Conservation (phyloP, 2,329 filamentous ascomycete genomes). For the Hortaea werneckii region DNA sequence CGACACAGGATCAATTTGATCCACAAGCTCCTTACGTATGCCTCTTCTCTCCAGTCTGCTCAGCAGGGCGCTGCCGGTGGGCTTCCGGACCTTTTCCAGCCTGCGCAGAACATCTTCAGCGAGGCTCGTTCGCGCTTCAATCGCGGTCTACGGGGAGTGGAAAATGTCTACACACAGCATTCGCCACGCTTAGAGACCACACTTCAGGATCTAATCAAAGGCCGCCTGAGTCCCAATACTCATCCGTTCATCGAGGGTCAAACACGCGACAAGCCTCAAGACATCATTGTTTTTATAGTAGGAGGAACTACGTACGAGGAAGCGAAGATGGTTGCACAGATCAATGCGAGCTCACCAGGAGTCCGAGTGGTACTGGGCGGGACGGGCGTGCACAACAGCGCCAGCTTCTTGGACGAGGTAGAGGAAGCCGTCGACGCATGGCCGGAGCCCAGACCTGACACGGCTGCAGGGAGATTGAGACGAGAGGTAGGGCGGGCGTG, state of each 20-base stretch:
- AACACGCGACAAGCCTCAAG: conserved; percentile 90
- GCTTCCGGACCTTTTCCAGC: conserved; percentile 86
- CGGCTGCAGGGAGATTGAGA: conserved; percentile 51
- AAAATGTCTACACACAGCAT: conserved; percentile 98
- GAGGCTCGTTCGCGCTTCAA: conserved; percentile 82
- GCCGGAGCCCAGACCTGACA: conserved; percentile 59
- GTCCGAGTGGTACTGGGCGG: conserved; percentile 82
- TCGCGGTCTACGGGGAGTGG: conserved; percentile 79
- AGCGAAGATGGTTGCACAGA: conserved; percentile 87
- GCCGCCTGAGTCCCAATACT: conserved; percentile 70
- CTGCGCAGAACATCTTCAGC: conserved; percentile 72
- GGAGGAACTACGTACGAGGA: conserved; percentile 95
- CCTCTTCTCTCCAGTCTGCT: conserved; percentile 67
- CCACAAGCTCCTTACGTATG: conserved; percentile 72
- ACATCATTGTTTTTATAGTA: conserved; percentile 89
- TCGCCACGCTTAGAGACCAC: conserved; percentile 79
- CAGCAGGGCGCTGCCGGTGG: conserved; percentile 56
- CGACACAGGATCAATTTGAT: conserved; percentile 68
- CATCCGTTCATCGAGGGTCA: conserved; percentile 91
- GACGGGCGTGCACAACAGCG: conserved; percentile 79
- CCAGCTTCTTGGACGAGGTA: conserved; percentile 81
- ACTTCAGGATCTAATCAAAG: conserved; percentile 87
- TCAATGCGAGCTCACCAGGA: conserved; percentile 84
- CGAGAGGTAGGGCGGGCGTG: conserved; percentile 45
- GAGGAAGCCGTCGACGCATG: conserved; percentile 79